These are phyloP conservation scores for Tricholoma bakamatsutake DNA, from an alignment of 768 basidiomycete species.

Conservation along the genomic window DNA sequence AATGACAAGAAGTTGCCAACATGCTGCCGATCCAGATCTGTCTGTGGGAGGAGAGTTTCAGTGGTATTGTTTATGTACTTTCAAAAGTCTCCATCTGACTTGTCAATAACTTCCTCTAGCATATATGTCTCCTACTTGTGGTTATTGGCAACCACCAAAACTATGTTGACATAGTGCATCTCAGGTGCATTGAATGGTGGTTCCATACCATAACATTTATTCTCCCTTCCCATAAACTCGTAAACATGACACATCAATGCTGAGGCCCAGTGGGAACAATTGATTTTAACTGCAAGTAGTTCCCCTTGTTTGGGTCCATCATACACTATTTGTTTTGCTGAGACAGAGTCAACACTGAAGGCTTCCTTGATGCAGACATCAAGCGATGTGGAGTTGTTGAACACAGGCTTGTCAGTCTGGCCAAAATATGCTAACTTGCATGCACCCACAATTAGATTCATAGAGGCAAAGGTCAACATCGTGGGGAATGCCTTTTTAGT, in stretches of 20 bases:
- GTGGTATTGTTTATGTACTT: neutral
- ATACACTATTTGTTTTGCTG: neutral
- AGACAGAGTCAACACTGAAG: neutral
- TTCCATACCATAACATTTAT: neutral
- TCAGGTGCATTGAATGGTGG: neutral
- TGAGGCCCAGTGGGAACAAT: neutral
- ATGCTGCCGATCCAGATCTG: neutral
- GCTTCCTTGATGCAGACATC: neutral
- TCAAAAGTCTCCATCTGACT: neutral
- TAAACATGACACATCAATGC: neutral
- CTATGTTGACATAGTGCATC: neutral
- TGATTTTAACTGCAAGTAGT: neutral
- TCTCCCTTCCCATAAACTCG: neutral
- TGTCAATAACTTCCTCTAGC: neutral
- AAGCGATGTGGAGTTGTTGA: neutral
- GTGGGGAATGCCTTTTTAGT: neutral
- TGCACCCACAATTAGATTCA: neutral
- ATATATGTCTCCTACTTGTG: neutral
- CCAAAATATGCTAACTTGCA: neutral
- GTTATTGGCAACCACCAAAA: neutral
- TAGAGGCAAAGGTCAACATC: neutral
- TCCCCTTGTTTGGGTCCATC: neutral
- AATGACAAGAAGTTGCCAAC: neutral
- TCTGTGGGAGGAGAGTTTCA: neutral
- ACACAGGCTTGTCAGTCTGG: neutral